Percentiles rank a stretch among this genome's conserved stretches.
Conservation (phyloP, 1,139 yeast genomes). For the Yamadazyma mexicana region DNA sequence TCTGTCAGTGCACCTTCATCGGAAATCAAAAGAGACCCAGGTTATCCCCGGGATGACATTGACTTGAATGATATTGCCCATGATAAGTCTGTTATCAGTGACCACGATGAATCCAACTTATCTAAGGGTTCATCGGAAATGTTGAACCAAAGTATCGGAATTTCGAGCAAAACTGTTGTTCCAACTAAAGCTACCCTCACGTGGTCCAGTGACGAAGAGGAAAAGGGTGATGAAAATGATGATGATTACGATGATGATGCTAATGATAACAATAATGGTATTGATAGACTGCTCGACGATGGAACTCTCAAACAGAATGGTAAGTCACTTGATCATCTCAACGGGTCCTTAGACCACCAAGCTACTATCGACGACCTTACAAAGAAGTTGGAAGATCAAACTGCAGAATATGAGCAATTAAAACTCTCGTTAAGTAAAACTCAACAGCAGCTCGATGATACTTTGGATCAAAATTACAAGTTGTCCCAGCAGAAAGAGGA, state of each 20-base stretch:
- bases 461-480: slow-evolving; percentile 10
- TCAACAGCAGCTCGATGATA: slow-evolving; percentile 12
- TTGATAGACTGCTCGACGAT: not conserved
- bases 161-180: slow-evolving; percentile 64
- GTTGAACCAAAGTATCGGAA: slow-evolving; percentile 37
- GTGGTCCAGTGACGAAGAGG: slow-evolving; percentile 82
- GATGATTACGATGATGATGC: not conserved
- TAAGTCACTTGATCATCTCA: slow-evolving; percentile 1
- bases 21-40: not conserved
- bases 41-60: not conserved
- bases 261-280: slow-evolving; percentile 3
- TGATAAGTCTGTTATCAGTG: not conserved
- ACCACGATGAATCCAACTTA: slow-evolving; percentile 5
- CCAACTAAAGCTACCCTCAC: slow-evolving; percentile 77
- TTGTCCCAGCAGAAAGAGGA: slow-evolving; percentile 10
- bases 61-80: not conserved
- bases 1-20: not conserved
- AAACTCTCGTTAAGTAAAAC: slow-evolving; percentile 15
- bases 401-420: slow-evolving; percentile 13
- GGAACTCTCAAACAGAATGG: not conserved
- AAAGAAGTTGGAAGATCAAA: slow-evolving; percentile 9
- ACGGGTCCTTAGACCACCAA: slow-evolving; percentile 7
- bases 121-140: slow-evolving; percentile 14
- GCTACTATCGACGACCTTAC: slow-evolving; percentile 15
- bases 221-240: slow-evolving; percentile 15